phyloP scores from a whole-genome alignment of 2,329 filamentous ascomycete species.

The Trichoderma semiorbis region DNA sequence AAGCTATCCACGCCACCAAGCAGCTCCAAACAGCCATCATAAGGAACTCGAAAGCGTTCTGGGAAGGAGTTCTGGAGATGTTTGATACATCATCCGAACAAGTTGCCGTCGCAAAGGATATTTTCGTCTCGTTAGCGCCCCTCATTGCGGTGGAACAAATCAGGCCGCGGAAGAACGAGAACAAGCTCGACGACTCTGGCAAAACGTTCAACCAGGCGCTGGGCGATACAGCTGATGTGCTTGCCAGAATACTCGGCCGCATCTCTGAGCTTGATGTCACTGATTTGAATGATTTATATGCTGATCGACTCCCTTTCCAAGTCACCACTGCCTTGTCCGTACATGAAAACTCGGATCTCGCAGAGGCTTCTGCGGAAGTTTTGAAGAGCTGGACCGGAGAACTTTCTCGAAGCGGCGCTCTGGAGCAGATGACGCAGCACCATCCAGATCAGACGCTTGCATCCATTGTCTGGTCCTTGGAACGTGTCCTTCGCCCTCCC shows the following conservation, averaged over 20 bases:
- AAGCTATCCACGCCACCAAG: slow-evolving; percentile 58
- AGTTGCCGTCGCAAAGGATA: slow-evolving; percentile 68
- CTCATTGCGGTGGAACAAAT: slow-evolving; percentile 76
- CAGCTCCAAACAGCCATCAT: slow-evolving; percentile 64
- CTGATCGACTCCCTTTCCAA: slow-evolving; percentile 64
- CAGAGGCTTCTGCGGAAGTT: slow-evolving; percentile 75
- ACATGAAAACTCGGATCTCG: slow-evolving; percentile 74
- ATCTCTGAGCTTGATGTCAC: slow-evolving; percentile 70
- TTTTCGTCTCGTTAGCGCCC: slow-evolving; percentile 66
- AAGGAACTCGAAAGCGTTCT: slow-evolving; percentile 56
- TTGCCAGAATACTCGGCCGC: slow-evolving; percentile 72
- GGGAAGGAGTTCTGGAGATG: slow-evolving; percentile 53
- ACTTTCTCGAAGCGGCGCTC: slow-evolving; percentile 41
- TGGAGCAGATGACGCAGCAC: slow-evolving; percentile 39
- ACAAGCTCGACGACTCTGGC: slow-evolving; percentile 37
- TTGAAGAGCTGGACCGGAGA: slow-evolving; percentile 79
- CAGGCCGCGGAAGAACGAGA: slow-evolving; percentile 48
- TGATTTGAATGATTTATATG: slow-evolving; percentile 67
- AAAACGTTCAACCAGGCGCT: slow-evolving; percentile 77
- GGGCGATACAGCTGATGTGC: slow-evolving; percentile 49
- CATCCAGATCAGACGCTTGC: slow-evolving; percentile 40
- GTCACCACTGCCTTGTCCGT: slow-evolving; percentile 77
- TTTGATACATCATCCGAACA: slow-evolving; percentile 75
- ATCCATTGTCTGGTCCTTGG: slow-evolving; percentile 42
- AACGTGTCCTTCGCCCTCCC: slow-evolving; percentile 34